A percentile compares a stretch with the other conserved stretches of the same genome.
These are phyloP conservation scores for Mrakiaceae sp. DNA, from an alignment of 1,284 basidiomycete species.

Conservation along the genomic window DNA sequence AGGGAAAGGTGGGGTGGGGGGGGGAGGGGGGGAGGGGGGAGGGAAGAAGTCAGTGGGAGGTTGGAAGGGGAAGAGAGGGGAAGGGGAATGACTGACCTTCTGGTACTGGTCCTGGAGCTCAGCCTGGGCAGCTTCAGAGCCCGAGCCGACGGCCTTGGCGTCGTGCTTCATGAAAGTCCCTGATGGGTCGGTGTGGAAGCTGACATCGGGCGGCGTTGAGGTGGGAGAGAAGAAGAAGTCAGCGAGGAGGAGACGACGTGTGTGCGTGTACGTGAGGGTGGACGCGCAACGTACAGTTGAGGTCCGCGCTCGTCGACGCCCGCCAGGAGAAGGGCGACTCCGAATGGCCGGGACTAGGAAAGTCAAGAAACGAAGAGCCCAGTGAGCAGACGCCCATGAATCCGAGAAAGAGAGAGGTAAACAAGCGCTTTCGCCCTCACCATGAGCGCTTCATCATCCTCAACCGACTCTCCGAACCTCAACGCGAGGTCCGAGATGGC, in stretches of 20 bases:
- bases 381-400: background rate
- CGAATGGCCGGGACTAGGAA: slow-evolving; percentile 80
- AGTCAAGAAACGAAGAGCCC: background rate
- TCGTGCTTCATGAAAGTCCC: slow-evolving; percentile 95
- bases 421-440: slow-evolving; percentile 31
- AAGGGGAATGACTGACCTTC: slow-evolving; percentile 47
- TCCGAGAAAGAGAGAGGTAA: background rate
- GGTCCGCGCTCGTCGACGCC: slow-evolving; percentile 94
- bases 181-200: slow-evolving; percentile 97
- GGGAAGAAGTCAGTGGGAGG: background rate
- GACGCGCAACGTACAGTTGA: slow-evolving; percentile 55
- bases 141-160: slow-evolving; percentile 96
- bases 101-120: slow-evolving; percentile 97
- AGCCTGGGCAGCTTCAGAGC: slow-evolving; percentile 93
- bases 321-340: slow-evolving; percentile 92
- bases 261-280: background rate
- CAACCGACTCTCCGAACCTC: slow-evolving; percentile 96
- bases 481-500: slow-evolving; percentile 96
- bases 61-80: background rate
- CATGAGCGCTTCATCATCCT: slow-evolving; percentile 98
- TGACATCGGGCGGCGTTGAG: slow-evolving; percentile 30
- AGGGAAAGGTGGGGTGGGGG: background rate
- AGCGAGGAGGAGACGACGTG: background rate
- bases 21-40: slow-evolving; percentile 1
- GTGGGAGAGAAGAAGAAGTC: background rate